Base-by-base conservation (phyloP, 1,139 yeast species). In the Saccharomyces hybrid region DNA sequence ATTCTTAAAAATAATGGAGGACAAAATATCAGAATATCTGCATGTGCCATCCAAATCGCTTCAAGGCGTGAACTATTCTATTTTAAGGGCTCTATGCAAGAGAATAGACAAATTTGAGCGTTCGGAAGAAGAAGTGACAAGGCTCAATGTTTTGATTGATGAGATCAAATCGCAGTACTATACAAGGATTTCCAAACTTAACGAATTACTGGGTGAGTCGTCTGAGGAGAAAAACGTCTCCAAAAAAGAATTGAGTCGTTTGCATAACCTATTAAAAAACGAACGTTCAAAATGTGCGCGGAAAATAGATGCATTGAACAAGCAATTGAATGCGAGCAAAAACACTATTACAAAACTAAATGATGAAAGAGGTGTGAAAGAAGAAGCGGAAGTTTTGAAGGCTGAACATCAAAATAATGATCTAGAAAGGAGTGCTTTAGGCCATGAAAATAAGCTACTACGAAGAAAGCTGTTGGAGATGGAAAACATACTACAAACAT, bases 371-470 rank as follows among this genome's bases (percentile, higher is more conserved):
- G 38, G 38, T 13, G 9, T 13, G n/a, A 32, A 32, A 32, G 38
- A 32, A 4, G 38, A 32, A 32, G 38, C 38, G 7, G n/a, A 5
- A 32, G 14, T 11, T 13, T 32, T 2, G 9, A 2, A 32, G 4
- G 38, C n/a, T 32, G 38, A 13, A 32, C 38, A 2, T 32, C 9
- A 13, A 32, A 32, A n/a, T 32, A 3, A 32, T 32, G 38, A 32
- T n/a, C 14, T 6, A 13, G 14, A 2, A 32, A 32, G 14, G n/a
- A 78, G 77, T 47, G 69, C 71, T 27, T 67, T 83, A 38, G 76
- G 82, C 32, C 70, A 73, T 14, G 73, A 78, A 4, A 81, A 79
- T 57, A 78, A 82, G 31, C 69, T 68, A 7, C 63, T 74, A 16
- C 73, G 82, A 50, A 68, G 72, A 53, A 61, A 67, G 9, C 57